Evolutionary conservation across 805 yeast genomes (phyloP).

Genomic region (Saccharomycopsis selenospora): DNA sequence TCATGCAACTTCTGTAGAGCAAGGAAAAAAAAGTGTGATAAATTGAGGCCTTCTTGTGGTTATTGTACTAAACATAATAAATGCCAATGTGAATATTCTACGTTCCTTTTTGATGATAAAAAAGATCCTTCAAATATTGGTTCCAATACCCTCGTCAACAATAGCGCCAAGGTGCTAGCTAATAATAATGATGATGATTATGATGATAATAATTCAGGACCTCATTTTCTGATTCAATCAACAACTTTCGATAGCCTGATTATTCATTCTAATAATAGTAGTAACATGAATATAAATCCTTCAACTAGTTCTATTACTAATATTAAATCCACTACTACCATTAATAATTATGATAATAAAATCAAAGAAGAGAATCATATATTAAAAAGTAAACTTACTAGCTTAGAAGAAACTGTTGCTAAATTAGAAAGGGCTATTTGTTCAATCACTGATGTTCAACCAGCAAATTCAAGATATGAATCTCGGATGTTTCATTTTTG

Average conservation of each 20-base stretch:
- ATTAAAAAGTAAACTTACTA: neutral
- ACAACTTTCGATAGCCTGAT: neutral
- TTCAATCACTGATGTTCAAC: too few relatives aligned
- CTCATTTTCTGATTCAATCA: neutral
- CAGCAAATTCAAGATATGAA: too few relatives aligned
- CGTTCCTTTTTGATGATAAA: too few relatives aligned
- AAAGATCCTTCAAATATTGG: neutral
- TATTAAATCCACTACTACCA: neutral
- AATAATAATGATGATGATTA: too few relatives aligned
- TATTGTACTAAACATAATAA: constrained; percentile 11
- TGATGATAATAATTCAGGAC: neutral
- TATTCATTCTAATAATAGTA: neutral
- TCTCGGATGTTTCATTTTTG: too few relatives aligned
- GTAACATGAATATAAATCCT: neutral
- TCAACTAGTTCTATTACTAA: neutral
- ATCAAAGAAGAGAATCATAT: neutral
- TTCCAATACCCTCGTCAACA: neutral
- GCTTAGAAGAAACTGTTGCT: neutral
- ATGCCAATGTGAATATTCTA: neutral
- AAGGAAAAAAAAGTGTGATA: constrained; percentile 18
- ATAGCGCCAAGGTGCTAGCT: neutral
- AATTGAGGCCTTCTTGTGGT: constrained; percentile 14
- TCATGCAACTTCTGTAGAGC: constrained; percentile 17
- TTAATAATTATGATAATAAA: too few relatives aligned
- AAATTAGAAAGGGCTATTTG: too few relatives aligned